Evolutionary conservation across 2,329 filamentous ascomycete species (phyloP).

Genomic region (Colletotrichum cordylinicola): DNA sequence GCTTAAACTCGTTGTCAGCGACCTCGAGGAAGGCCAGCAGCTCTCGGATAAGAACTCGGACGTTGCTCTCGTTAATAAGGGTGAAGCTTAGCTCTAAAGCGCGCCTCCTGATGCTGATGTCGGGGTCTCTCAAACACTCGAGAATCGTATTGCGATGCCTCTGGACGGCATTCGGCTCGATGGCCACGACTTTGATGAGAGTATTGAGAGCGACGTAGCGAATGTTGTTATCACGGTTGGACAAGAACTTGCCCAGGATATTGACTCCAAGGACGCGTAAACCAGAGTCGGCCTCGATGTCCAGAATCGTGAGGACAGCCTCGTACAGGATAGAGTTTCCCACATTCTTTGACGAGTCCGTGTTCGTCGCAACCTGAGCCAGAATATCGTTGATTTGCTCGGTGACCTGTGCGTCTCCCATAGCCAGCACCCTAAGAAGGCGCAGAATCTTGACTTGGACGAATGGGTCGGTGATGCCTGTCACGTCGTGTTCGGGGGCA

Average conservation of each 20-base stretch:
- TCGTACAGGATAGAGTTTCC: constrained; percentile 98
- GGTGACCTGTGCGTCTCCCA: constrained; percentile 85
- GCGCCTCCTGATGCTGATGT: constrained; percentile 95
- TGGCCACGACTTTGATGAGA: constrained; percentile 95
- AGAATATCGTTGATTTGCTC: constrained; percentile 99
- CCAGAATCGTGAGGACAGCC: constrained; percentile 93
- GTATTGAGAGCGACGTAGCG: constrained; percentile 98
- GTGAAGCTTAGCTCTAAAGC: constrained; percentile 99
- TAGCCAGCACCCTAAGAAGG: constrained; percentile 82
- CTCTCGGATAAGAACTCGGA: constrained; percentile 91
- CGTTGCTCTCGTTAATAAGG: constrained; percentile 95
- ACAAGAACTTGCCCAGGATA: constrained; percentile 95
- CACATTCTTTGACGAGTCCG: constrained; percentile 97
- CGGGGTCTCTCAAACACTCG: constrained; percentile 93
- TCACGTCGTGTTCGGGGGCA: constrained; percentile 96
- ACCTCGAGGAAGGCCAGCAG: constrained; percentile 94
- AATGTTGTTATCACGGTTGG: constrained; percentile 99
- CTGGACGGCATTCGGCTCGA: constrained; percentile 97
- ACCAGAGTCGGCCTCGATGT: constrained; percentile 97
- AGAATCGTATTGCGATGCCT: constrained; percentile 96
- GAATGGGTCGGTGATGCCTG: constrained; percentile 97
- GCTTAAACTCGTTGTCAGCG: constrained; percentile 98
- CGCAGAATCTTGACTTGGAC: constrained; percentile 95
- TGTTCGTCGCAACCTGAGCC: constrained; percentile 97
- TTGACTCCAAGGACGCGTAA: constrained; percentile 95